These are phyloP conservation scores for Asterophora lycoperdoides DNA, from an alignment of 768 basidiomycete genomes.

Conservation along the genomic window DNA sequence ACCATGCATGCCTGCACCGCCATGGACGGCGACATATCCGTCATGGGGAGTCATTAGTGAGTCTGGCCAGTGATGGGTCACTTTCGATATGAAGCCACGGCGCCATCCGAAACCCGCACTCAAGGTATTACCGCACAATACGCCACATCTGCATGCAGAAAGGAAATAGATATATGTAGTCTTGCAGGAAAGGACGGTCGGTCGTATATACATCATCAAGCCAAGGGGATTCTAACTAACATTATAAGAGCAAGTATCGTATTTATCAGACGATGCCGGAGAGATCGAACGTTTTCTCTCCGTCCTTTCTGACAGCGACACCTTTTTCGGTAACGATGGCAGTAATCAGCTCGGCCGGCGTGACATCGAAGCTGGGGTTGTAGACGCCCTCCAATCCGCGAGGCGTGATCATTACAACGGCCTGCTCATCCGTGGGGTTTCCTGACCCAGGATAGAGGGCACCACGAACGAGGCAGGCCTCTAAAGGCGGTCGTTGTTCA, in stretches of 20 bases:
- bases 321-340: constrained; percentile 95
- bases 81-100: background rate
- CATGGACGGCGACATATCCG: constrained; percentile 62
- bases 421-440: constrained; percentile 46
- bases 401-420: constrained; percentile 83
- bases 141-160: background rate
- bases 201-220: too few relatives aligned
- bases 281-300: constrained; percentile 60
- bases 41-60: constrained; percentile 9
- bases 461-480: constrained; percentile 87
- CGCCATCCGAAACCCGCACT: background rate
- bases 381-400: constrained; percentile 60
- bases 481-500: constrained; percentile 83
- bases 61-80: too few relatives aligned
- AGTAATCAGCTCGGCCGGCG: constrained; percentile 89
- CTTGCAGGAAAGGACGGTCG: too few relatives aligned
- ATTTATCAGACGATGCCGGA: constrained; percentile 45
- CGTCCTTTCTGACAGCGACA: constrained; percentile 69
- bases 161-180: too few relatives aligned
- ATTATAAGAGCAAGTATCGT: background rate
- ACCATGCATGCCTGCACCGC: constrained; percentile 70
- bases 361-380: constrained; percentile 97
- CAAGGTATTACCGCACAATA: too few relatives aligned
- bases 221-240: background rate
- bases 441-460: constrained; percentile 58